phyloP scores from a whole-genome alignment of 148 eudicot genomes.

The Persicaria maculosa region DNA sequence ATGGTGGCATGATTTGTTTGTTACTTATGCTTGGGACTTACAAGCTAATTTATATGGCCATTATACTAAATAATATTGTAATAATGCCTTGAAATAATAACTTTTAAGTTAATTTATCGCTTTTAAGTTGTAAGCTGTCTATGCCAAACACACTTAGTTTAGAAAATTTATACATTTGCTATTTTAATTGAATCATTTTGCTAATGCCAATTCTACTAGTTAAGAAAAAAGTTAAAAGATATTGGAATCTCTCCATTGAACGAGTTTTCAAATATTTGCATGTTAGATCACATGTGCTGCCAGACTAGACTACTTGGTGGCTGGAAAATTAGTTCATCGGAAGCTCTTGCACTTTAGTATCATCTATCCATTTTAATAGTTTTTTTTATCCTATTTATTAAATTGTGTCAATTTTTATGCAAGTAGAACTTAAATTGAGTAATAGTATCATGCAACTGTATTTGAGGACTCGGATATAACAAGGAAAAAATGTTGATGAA shows the following conservation, averaged over 20 bases:
- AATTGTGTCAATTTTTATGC: background rate
- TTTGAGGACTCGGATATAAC: background rate
- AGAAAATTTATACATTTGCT: background rate
- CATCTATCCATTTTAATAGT: too few species aligned
- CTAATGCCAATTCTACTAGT: background rate
- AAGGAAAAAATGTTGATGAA: background rate
- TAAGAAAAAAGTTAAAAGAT: too few species aligned
- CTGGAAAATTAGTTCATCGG: background rate
- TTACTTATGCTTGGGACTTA: too few species aligned
- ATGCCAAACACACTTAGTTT: background rate
- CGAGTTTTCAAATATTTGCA: background rate
- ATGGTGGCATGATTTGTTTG: too few species aligned
- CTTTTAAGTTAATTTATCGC: too few species aligned
- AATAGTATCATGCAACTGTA: background rate
- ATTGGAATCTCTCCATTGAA: background rate
- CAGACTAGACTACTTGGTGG: background rate
- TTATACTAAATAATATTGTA: too few species aligned
- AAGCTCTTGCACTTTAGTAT: too few species aligned
- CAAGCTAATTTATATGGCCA: too few species aligned
- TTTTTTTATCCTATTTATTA: background rate
- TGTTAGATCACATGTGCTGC: background rate
- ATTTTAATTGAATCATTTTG: background rate
- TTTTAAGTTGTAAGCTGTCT: too few species aligned
- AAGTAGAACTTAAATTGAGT: background rate
- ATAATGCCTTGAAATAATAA: too few species aligned